Evolutionary conservation across 2,329 filamentous ascomycete species (phyloP), one percentile per base, ranked within the genome.

Genomic region (Paracoccidioides brasiliensis): DNA sequence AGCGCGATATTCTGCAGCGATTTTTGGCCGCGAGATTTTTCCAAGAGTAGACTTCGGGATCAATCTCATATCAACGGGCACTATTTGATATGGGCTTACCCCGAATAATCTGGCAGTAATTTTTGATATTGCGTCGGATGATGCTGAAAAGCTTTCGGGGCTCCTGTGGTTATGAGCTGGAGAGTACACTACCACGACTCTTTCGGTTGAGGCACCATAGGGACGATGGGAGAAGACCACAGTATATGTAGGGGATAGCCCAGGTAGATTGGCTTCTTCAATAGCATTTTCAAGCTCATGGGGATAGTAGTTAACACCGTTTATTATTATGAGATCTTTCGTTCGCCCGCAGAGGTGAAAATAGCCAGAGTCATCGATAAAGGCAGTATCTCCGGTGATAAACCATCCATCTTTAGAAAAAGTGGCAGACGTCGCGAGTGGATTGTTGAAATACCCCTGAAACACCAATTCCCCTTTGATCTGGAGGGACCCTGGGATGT

Each of bases 281-380:
- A 78, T 59, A 0, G 68, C 64, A 1, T 57, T 53, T 44, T 78
- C 70, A 2, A 79, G 60, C 7, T 72, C 72, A 3, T 64, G 53
- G 0, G 70, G 64, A 32, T 57, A 58, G 40, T 70, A 66, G 28
- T 78, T 78, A 52, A 76, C 64, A 0, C 75, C 75, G 56, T 78
- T 78, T 57, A 78, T 67, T 55, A 71, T 76, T 41, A 78, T 69
- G 3, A 65, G 59, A 10, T 78, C 76, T 57, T 76, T 76, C 5
- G 54, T 49, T 5, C 74, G 64, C 1, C 74, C 74, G 1, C 61
- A 58, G 1, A 78, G 58, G 49, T 64, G 56, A 2, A 77, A 62
- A n/a, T 67, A 63, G 1, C 73, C 71, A 0, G 57, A 32, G 0
- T 48, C 10, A 54, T 76, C 72, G 12, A 75, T 61, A 5, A 57